Conservation (phyloP, 2,329 filamentous ascomycete genomes). For the Huntiella bhutanensis region DNA sequence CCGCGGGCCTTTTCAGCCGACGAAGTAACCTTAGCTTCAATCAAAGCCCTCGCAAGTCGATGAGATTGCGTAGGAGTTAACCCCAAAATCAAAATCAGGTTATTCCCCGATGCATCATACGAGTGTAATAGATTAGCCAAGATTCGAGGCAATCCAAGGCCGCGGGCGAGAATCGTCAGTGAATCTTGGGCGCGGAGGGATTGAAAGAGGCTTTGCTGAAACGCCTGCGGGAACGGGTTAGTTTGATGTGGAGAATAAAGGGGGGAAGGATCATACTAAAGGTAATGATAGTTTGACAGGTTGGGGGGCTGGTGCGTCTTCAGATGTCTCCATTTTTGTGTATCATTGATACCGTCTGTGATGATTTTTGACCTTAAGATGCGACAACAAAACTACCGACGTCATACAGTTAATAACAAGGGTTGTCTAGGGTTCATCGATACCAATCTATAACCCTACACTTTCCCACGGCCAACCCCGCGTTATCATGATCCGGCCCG, state of each 20-base stretch:
- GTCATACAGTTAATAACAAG: too few species aligned
- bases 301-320: conserved; percentile 16
- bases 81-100: conserved; percentile 72
- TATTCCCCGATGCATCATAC: conserved; percentile 90
- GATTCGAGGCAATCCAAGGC: conserved; percentile 77
- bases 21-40: conserved; percentile 86
- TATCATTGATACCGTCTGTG: not conserved
- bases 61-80: conserved; percentile 86
- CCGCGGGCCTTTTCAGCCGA: conserved; percentile 55
- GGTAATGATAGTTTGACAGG: conserved; percentile 68
- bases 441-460: too few species aligned
- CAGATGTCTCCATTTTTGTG: not conserved
- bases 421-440: too few species aligned
- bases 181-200: conserved; percentile 82
- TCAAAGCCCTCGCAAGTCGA: conserved; percentile 90
- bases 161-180: conserved; percentile 76
- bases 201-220: conserved; percentile 89
- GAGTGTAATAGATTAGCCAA: conserved; percentile 93
- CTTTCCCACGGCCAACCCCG: too few species aligned
- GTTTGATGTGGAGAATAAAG: not conserved
- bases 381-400: too few species aligned
- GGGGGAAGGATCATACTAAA: conserved; percentile 28
- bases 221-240: conserved; percentile 35
- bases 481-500: too few species aligned
- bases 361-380: not conserved